A percentile compares a stretch with the other conserved stretches of the same genome.
These are phyloP conservation scores for Marasmius oreades DNA, from an alignment of 1,284 basidiomycete genomes.

Conservation along the genomic window DNA sequence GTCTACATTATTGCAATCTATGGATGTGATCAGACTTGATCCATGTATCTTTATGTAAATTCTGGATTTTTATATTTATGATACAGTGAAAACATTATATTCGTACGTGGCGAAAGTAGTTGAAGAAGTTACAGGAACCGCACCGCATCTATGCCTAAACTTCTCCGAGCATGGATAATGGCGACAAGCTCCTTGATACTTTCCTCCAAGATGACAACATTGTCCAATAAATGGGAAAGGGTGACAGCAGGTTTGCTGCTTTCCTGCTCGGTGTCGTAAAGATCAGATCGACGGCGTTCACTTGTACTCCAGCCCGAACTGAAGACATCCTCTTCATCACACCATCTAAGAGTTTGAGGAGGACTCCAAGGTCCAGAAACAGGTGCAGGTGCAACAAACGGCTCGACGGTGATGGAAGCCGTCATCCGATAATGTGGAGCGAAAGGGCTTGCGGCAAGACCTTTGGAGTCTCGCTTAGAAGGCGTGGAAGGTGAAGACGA, in stretches of 20 bases:
- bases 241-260: conserved; percentile 48
- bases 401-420: conserved; percentile 67
- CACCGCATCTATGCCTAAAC: conserved; percentile 82
- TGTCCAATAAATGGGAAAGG: conserved; percentile 85
- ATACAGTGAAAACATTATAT: conserved; percentile 13
- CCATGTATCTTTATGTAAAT: conserved; percentile 6
- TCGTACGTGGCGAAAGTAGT: neutral
- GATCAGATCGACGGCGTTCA: conserved; percentile 16
- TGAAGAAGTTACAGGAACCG: conserved; percentile 54
- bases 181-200: conserved; percentile 92
- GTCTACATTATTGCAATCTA: conserved; percentile 6
- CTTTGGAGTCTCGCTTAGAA: conserved; percentile 35
- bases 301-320: conserved; percentile 55
- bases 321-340: conserved; percentile 68
- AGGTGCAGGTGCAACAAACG: conserved; percentile 61
- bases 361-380: conserved; percentile 61
- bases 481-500: conserved; percentile 41
- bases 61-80: conserved; percentile 12
- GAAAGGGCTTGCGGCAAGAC: conserved; percentile 74
- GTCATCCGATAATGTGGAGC: conserved; percentile 84
- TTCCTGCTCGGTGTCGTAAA: conserved; percentile 28
- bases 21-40: too few species aligned
- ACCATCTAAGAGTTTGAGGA: conserved; percentile 47
- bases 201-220: conserved; percentile 94
- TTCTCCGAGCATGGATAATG: conserved; percentile 81